A percentile compares a stretch with the other conserved stretches of the same genome.
Conservation (phyloP, 441 rosid genomes). For the Aleurites moluccanus region DNA sequence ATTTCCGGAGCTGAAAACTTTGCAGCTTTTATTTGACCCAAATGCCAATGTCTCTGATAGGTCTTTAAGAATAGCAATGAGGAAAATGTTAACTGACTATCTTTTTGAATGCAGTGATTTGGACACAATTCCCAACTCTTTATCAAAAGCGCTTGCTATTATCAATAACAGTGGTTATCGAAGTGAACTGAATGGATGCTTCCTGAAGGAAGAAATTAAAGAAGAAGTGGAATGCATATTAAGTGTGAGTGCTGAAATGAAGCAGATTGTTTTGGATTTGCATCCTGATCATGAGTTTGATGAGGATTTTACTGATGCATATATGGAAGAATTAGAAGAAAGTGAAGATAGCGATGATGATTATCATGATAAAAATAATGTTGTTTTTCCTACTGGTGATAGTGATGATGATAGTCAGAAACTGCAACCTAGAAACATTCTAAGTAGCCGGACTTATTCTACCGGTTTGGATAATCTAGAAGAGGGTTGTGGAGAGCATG, state of each 20-base stretch:
- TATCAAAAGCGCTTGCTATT: conserved; percentile 57
- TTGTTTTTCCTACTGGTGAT: conserved; percentile 12
- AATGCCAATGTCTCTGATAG: conserved; percentile 44
- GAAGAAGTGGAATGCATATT: conserved; percentile 68
- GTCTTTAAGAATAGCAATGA: conserved; percentile 52
- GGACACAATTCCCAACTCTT: conserved; percentile 56
- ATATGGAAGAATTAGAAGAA: conserved; percentile 69
- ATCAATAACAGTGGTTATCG: conserved; percentile 46
- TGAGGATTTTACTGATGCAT: conserved; percentile 66
- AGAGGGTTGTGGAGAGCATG: conserved; percentile 65
- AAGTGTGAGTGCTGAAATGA: conserved; percentile 65
- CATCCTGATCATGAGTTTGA: conserved; percentile 53
- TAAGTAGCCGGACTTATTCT: conserved; percentile 29
- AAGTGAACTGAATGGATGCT: conserved; percentile 29
- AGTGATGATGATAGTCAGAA: conserved; percentile 22
- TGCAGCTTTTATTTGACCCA: conserved; percentile 60
- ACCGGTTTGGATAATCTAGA: conserved; percentile 34
- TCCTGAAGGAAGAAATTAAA: conserved; percentile 47
- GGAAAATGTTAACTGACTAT: conserved; percentile 56
- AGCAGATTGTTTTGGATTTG: conserved; percentile 59
- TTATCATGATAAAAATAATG: conserved; percentile 6
- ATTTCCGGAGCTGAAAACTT: conserved; percentile 46
- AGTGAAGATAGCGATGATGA: conserved; percentile 46
- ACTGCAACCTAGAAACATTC: conserved; percentile 19
- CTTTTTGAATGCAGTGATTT: conserved; percentile 74